Percentiles rank a stretch among this genome's conserved stretches.
These are phyloP conservation scores for Penicillium coprophilum DNA, from an alignment of 495 filamentous ascomycete species.

Conservation along the genomic window DNA sequence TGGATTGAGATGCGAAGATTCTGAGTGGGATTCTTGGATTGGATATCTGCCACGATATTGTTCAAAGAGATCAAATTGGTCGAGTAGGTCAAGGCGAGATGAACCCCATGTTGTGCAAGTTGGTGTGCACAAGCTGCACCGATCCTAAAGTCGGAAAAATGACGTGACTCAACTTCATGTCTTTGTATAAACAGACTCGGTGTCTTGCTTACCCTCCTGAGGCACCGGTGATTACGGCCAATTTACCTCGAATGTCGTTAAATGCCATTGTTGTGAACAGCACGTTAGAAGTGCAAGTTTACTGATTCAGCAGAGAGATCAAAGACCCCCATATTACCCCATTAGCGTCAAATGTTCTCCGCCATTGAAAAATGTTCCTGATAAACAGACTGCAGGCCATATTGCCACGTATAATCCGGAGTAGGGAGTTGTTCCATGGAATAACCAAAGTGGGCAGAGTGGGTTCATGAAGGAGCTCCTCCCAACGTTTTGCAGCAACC, in stretches of 20 bases:
- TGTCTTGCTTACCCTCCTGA: constrained; percentile 56
- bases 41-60: constrained; percentile 42
- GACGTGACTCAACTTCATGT: constrained; percentile 2
- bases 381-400: neutral
- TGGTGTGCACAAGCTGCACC: constrained; percentile 59
- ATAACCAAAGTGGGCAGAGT: neutral
- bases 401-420: neutral
- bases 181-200: neutral
- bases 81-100: constrained; percentile 65
- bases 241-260: constrained; percentile 56
- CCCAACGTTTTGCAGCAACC: neutral
- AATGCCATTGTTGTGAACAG: constrained; percentile 28
- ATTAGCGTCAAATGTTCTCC: neutral
- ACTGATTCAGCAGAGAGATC: neutral
- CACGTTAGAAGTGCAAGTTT: neutral
- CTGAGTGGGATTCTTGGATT: constrained; percentile 26
- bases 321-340: neutral
- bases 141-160: constrained; percentile 42
- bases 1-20: constrained; percentile 53
- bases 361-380: neutral
- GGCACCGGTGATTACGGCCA: constrained; percentile 65
- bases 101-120: constrained; percentile 51
- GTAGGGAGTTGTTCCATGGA: neutral
- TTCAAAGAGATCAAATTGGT: constrained; percentile 50
- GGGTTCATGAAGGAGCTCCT: neutral